A percentile compares a stretch with the other conserved stretches of the same genome.
Conservation (phyloP, 2,329 filamentous ascomycete species). For the Pseudonectria buxi region DNA sequence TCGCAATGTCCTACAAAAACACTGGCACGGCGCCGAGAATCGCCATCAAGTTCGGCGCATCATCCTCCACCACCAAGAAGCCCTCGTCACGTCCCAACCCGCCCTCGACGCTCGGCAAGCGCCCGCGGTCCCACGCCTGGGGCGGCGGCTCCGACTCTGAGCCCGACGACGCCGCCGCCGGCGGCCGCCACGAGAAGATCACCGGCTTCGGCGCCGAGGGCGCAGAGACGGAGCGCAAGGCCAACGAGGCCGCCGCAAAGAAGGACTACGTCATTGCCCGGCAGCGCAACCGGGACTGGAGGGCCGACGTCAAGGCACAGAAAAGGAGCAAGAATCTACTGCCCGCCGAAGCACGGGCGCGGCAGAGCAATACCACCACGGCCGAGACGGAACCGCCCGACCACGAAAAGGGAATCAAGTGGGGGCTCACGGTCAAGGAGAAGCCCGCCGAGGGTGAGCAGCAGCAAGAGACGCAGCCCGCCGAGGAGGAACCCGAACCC, state of each 20-base stretch:
- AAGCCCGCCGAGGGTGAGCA: constrained; percentile 51
- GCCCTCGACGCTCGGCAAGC: constrained; percentile 42
- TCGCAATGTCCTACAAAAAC: constrained; percentile 32
- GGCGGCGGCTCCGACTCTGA: constrained; percentile 38
- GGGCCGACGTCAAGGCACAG: constrained; percentile 43
- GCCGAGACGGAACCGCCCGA: constrained; percentile 34
- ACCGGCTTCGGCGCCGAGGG: constrained; percentile 43
- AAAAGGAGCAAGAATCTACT: constrained; percentile 47
- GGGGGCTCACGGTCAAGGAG: constrained; percentile 43
- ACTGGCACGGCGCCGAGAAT: constrained; percentile 31
- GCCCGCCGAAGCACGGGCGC: constrained; percentile 48
- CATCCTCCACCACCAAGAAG: constrained; percentile 21
- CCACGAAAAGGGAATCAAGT: constrained; percentile 48
- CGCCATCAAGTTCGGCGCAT: constrained; percentile 41
- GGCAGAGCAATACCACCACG: constrained; percentile 26
- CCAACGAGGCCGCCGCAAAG: constrained; percentile 19
- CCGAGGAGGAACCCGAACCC: constrained; percentile 6
- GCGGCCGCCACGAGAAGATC: constrained; percentile 38
- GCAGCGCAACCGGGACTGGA: constrained; percentile 57
- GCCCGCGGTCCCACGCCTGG: constrained; percentile 36
- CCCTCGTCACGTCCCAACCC: constrained; percentile 28
- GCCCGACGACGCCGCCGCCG: constrained; percentile 26
- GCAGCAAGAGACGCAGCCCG: constrained; percentile 12
- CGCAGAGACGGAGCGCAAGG: constrained; percentile 34
- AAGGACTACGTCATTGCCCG: constrained; percentile 49